Percentiles rank a stretch among this genome's conserved stretches.
Conservation (phyloP, 208 protist species). For the Wallacemonas collosoma region DNA sequence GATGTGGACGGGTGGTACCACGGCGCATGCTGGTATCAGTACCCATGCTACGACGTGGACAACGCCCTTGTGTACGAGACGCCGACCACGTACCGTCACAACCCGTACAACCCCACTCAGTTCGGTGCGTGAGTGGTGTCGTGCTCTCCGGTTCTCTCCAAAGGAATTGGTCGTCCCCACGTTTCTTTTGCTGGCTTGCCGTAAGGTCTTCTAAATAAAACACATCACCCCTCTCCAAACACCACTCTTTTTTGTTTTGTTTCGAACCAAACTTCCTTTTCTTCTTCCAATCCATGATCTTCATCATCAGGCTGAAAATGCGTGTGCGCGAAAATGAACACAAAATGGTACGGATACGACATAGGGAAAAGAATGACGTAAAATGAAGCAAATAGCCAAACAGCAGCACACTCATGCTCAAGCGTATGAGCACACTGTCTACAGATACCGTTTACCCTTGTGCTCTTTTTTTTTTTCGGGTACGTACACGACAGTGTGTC, state of each 20-base stretch:
- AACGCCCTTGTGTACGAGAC: slow-evolving; percentile 4
- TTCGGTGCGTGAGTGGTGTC: not conserved
- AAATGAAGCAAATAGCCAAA: slow-evolving; percentile 4
- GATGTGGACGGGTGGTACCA: slow-evolving; percentile 8
- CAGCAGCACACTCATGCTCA: not conserved
- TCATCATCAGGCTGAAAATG: not conserved
- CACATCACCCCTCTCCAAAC: not conserved
- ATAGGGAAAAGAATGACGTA: not conserved
- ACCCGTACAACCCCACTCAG: slow-evolving; percentile 33
- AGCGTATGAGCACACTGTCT: not conserved
- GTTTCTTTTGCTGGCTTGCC: not conserved
- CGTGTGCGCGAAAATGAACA: not conserved
- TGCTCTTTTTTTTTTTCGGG: slow-evolving; percentile 18
- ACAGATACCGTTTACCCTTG: slow-evolving; percentile 11
- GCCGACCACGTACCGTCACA: slow-evolving; percentile 29
- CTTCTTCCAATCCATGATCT: not conserved
- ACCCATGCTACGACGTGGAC: slow-evolving; percentile 9
- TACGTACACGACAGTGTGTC: too few species aligned
- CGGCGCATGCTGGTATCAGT: slow-evolving; percentile 7
- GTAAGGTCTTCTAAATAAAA: not conserved
- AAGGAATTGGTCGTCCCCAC: too few species aligned
- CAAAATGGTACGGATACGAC: slow-evolving; percentile 9
- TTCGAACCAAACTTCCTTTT: not conserved
- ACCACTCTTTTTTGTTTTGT: slow-evolving; percentile 18
- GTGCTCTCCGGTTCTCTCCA: not conserved